Base-by-base conservation (phyloP, 345 rosid species). In the Odontarrhena argentea region DNA sequence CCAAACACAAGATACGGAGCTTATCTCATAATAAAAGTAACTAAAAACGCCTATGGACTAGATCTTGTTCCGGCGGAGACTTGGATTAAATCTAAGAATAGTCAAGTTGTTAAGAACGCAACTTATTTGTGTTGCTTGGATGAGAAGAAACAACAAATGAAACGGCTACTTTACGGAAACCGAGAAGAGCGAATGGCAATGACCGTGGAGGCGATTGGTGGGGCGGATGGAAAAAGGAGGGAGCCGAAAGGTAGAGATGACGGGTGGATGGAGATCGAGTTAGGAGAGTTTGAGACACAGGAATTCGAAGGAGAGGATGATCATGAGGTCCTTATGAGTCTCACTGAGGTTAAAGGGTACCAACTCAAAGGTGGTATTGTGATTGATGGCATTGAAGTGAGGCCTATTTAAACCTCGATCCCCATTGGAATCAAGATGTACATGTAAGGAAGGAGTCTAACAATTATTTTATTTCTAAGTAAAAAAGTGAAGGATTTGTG, bases 361-460 rank as follows among this genome's bases (percentile, higher is more conserved):
- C 83, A 78, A 13, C 11, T 85, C 14, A 82, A 80, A 79, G 76
- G 85, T 42, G 83, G 85, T 11, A 78, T 83, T 63, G 76, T 83
- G 59, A 75, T 77, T 24, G 83, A 79, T 47, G 85, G 82, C 2
- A 70, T 77, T 49, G 76, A 81, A 63, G 52, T 77, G 34, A 79
- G 80, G 57, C 85, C 85, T 48, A 58, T 18, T 18, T 18, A 75
- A 40, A 12, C 34, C 28, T 3, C 3, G 22, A 47, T 24, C 22
- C 22, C 22, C 22, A 18, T 2, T 71, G 64, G 8, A 18, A 54
- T 44, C 35, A 40, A 43, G 15, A 28, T 53, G 41, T 48, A 3
- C 9, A 63, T 25, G 5, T 63, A 34, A 6, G 49, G 18, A 2
- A 6, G 6, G 50, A 64, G 2, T 26, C 22, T 18, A 18, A 18